Evolutionary conservation across 257 asterid species (phyloP).

Genomic region (Coffea canephora): DNA sequence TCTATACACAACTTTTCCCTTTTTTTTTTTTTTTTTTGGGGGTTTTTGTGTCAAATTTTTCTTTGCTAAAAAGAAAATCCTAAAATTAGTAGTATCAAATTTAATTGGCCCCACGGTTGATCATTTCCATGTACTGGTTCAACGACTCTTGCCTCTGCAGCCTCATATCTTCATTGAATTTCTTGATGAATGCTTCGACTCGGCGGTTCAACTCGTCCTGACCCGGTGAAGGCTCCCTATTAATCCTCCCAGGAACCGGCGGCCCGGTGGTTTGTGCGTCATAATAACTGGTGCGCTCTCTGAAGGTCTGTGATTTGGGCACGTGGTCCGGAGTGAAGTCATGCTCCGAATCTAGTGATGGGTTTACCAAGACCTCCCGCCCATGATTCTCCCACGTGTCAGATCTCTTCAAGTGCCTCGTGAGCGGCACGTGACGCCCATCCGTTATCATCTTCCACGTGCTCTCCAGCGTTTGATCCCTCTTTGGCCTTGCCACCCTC

Average conservation of each 20-base stretch:
- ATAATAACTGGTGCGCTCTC: conserved; percentile 33
- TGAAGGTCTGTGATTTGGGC: conserved; percentile 53
- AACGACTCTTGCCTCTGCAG: conserved; percentile 40
- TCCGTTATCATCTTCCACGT: conserved; percentile 82
- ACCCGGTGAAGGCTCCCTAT: conserved; percentile 28
- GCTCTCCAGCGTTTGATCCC: conserved; percentile 61
- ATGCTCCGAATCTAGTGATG: background rate
- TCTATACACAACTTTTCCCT: background rate
- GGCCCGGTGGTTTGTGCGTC: conserved; percentile 2
- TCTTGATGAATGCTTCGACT: conserved; percentile 39
- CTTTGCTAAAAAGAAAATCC: no score
- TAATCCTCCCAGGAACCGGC: conserved; percentile 10
- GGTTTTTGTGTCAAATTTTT: no score
- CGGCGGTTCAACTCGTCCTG: conserved; percentile 38
- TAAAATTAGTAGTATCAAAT: background rate
- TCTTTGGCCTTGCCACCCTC: conserved; percentile 42
- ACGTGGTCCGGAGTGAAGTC: conserved; percentile 6
- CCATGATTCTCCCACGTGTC: conserved; percentile 43
- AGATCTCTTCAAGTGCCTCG: conserved; percentile 49
- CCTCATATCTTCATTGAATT: conserved; percentile 43
- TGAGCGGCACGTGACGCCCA: conserved; percentile 54
- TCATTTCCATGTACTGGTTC: conserved; percentile 34
- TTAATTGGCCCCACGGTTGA: conserved; percentile 25
- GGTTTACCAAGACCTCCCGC: background rate
- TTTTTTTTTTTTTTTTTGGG: background rate